Percentiles rank a stretch among this genome's conserved stretches.
phyloP scores from a whole-genome alignment of 345 rosid species.

The Hevea brasiliensis region DNA sequence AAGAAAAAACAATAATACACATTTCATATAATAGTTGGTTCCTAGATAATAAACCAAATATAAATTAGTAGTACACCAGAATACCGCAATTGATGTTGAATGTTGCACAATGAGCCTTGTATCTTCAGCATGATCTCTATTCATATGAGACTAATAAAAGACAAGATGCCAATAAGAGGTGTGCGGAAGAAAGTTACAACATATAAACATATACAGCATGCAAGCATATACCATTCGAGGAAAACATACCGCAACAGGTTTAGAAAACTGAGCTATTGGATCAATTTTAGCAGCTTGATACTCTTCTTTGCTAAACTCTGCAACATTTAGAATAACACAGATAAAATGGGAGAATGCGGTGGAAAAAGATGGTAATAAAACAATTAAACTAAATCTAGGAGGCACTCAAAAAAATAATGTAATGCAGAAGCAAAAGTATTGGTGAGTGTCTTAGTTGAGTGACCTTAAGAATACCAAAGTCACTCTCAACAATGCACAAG shows the following conservation, averaged over 20 bases:
- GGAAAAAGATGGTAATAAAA: background rate
- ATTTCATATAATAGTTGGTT: background rate
- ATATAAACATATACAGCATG: background rate
- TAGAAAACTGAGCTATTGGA: conserved; percentile 77
- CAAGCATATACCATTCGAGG: conserved; percentile 13
- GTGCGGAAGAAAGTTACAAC: background rate
- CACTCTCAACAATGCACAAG: background rate
- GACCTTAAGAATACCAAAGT: background rate
- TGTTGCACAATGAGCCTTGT: conserved; percentile 76
- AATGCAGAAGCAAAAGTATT: conserved; percentile 12
- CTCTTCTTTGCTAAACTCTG: conserved; percentile 78
- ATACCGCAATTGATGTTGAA: conserved; percentile 73
- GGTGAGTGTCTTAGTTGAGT: background rate
- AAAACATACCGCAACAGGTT: conserved; percentile 74
- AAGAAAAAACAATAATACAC: conserved; percentile 21
- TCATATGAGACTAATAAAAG: conserved; percentile 76
- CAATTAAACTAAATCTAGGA: conserved; percentile 1
- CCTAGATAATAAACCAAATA: conserved; percentile 4
- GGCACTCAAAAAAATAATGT: background rate
- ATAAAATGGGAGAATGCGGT: conserved; percentile 1
- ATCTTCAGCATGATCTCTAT: conserved; percentile 89
- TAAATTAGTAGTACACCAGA: conserved; percentile 8
- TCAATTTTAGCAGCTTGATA: conserved; percentile 74
- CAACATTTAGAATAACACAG: conserved; percentile 8
- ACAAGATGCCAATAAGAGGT: conserved; percentile 3